These are phyloP conservation scores for Ophiocordyceps sinensis DNA, from an alignment of 2,329 filamentous ascomycete genomes.

Conservation along the genomic window DNA sequence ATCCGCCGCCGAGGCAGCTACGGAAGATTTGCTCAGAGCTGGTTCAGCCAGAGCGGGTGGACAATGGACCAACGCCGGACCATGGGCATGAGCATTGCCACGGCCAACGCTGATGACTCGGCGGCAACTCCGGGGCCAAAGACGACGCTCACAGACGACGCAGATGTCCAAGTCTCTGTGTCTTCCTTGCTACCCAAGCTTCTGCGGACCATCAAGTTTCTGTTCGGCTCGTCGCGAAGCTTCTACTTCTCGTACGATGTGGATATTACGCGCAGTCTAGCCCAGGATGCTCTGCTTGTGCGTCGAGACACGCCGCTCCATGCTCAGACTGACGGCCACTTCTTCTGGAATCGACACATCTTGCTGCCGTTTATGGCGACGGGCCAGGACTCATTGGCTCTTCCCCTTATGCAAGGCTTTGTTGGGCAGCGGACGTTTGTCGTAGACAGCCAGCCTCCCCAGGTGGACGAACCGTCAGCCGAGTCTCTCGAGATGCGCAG, in stretches of 20 bases:
- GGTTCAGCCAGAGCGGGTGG: slow-evolving; percentile 83
- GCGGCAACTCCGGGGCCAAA: slow-evolving; percentile 8
- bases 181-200: slow-evolving; percentile 63
- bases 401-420: slow-evolving; percentile 89
- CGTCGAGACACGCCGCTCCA: slow-evolving; percentile 41
- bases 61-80: slow-evolving; percentile 54
- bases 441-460: slow-evolving; percentile 47
- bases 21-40: slow-evolving; percentile 75
- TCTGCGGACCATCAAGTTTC: slow-evolving; percentile 66
- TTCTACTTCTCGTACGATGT: slow-evolving; percentile 96
- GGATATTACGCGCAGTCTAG: slow-evolving; percentile 63
- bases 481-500: slow-evolving; percentile 32
- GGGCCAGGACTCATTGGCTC: slow-evolving; percentile 54
- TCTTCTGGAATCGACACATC: slow-evolving; percentile 83
- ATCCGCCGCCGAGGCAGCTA: slow-evolving; percentile 73
- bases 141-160: slow-evolving; percentile 26
- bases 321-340: slow-evolving; percentile 59
- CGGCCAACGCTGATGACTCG: slow-evolving; percentile 5
- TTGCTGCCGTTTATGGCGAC: slow-evolving; percentile 57
- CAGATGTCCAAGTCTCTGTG: slow-evolving; percentile 10
- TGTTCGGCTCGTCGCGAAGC: slow-evolving; percentile 68
- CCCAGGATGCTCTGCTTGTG: slow-evolving; percentile 12
- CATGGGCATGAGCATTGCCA: slow-evolving; percentile 47
- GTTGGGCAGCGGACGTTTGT: slow-evolving; percentile 75
- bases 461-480: slow-evolving; percentile 29